Evolutionary conservation across 2,329 filamentous ascomycete species (phyloP), one percentile per base, ranked within the genome.

Genomic region (Trichoderma arundinaceum): DNA sequence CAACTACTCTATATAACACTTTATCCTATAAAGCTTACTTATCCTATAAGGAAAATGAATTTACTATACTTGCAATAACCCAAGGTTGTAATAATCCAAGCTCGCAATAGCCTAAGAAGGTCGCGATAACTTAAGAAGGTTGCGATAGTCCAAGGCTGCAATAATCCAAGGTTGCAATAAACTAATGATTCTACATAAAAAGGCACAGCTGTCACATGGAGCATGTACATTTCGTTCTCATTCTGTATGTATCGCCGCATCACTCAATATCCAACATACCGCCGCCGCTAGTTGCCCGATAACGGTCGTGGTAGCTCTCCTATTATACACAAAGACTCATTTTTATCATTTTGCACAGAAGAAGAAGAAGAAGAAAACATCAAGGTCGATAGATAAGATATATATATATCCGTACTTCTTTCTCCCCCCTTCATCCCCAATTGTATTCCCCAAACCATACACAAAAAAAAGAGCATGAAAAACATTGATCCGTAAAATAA

Each of bases 401-500:
- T 53, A 41, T 53, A 62, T 63, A 62, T 53, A 46, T 39, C 48
- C 38, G 32, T 41, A 39, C 12, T 8, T 22, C 59, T 4, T 19
- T 17, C 32, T 51, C 35, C 19, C 56, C 41, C 17, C 41, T 39
- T 53, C 59, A 10, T 41, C 54, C 33, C 53, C 53, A 10, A 56
- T 53, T 65, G 43, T 67, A 58, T 51, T 52, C 43, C 51, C 57
- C 58, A 9, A 66, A 58, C 10, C 38, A 10, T 7, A 64, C 8
- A 44, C 15, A 15, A 49, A 28, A 51, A 15, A 15, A 49, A 56
- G 32, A 44, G 51, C 38, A 63, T 56, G 22, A 32, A 59, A 58
- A 63, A 56, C 51, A 63, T 53, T 33, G 28, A 63, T 63, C 60
- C 38, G 19, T 53, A 53, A 64, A 33, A 43, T 58, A 58, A 32